Base-by-base conservation (phyloP, 805 yeast species). In the Citeromyces matritensis region DNA sequence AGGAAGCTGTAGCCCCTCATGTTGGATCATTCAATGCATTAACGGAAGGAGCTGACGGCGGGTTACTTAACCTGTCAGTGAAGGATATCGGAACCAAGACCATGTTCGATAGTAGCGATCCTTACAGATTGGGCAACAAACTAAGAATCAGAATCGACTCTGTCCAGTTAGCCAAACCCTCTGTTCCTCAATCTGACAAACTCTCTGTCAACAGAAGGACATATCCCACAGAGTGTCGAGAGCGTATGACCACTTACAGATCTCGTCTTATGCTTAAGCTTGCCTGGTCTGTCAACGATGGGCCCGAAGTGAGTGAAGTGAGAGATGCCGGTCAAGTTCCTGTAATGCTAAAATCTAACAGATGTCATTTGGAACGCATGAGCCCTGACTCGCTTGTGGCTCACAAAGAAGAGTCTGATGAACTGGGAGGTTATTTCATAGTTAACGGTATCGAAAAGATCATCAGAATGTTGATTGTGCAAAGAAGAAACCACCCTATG, bases 401-500 rank as follows among this genome's bases (percentile, higher is more conserved):
- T 14, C 63, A 60, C 37, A 77, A 76, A 49, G 98, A 91, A 57
- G 98, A 91, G 55, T 69, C 83, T 26, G 98, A 91, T 53, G 98
- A 91, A 51, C 60, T 85, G 38, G 98, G 98, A 40, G 98, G 98
- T 26, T 91, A 91, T 55, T 91, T 91, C 55, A 71, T 85, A 42
- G 86, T 88, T 38, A 88, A 88, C 51, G 98, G 98, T 64, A 86
- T 88, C 43, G 98, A 91, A 57, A 91, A 91, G 57, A 65, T 91
- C 46, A 73, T 91, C 45, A 82, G 98, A 60, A 84, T 91, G 97
- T 72, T 91, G 54, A 84, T 91, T 62, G 96, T 91, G 12, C 98
- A 88, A 59, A 77, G 97, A 55, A 72, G 98, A 57, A 91, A 91
- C 53, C 96, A 86, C 51, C 94, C 97, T 15, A 84, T 91, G 95